These are phyloP conservation scores for Ensete glaucum DNA, from an alignment of 176 grass and related monocot species.

Conservation along the genomic window DNA sequence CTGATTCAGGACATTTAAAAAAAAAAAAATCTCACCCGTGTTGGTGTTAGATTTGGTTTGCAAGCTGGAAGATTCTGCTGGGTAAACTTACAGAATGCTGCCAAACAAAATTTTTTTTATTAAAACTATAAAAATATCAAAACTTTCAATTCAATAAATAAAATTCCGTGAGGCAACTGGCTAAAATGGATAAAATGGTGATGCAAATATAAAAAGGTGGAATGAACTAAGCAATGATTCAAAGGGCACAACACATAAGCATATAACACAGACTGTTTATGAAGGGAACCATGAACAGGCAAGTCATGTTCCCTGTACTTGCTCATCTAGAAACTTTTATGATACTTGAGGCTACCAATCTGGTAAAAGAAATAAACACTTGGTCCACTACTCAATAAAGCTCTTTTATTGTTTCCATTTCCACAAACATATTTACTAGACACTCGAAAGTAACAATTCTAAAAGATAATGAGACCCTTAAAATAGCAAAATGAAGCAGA, in stretches of 20 bases:
- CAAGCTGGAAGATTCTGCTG: slow-evolving; percentile 89
- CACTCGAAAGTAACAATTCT: not conserved
- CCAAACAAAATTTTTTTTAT: slow-evolving; percentile 16
- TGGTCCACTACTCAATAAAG: not conserved
- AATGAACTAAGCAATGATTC: not conserved
- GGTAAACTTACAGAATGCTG: slow-evolving; percentile 78
- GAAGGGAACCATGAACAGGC: too few relatives aligned
- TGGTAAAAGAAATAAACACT: not conserved
- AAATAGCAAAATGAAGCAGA: too few relatives aligned
- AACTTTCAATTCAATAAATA: not conserved
- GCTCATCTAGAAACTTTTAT: not conserved
- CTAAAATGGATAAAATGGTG: not conserved
- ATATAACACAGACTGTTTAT: not conserved
- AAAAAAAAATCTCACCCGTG: slow-evolving; percentile 46
- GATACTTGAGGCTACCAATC: not conserved
- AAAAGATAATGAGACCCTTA: too few relatives aligned
- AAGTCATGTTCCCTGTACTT: not conserved
- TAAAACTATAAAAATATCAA: slow-evolving; percentile 10
- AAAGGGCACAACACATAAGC: not conserved
- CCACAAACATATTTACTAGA: not conserved
- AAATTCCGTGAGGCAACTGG: not conserved
- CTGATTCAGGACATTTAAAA: not conserved
- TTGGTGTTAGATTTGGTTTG: slow-evolving; percentile 68
- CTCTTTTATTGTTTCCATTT: not conserved
- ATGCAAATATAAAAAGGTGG: not conserved